Conservation (phyloP, 1,284 basidiomycete genomes). For the Cryptococcus wingfieldii region DNA sequence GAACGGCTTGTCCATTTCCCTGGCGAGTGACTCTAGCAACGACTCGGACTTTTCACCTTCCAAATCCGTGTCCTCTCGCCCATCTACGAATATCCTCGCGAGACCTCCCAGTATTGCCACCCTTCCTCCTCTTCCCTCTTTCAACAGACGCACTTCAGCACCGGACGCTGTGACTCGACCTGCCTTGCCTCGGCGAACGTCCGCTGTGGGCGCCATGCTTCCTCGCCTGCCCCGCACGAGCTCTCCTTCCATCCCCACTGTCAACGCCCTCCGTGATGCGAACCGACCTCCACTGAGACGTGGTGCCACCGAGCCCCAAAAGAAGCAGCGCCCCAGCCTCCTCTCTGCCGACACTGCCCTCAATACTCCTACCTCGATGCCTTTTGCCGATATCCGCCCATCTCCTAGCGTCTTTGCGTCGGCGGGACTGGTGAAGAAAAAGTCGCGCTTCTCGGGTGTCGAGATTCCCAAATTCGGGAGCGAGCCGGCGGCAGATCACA, state of each 20-base stretch:
- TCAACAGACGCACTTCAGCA: not conserved
- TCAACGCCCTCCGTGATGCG: not conserved
- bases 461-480: conserved; percentile 33
- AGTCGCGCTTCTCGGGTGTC: conserved; percentile 24
- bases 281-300: conserved; percentile 25
- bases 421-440: conserved; percentile 46
- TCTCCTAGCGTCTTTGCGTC: conserved; percentile 47
- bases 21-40: conserved; percentile 20
- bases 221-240: not conserved
- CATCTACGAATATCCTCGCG: not conserved
- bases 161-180: not conserved
- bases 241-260: not conserved
- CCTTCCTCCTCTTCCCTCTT: not conserved
- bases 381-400: conserved; percentile 43
- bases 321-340: conserved; percentile 1
- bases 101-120: not conserved
- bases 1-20: conserved; percentile 9
- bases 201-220: not conserved
- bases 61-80: conserved; percentile 4
- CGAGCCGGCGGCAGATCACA: conserved; percentile 16
- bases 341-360: conserved; percentile 16
- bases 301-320: conserved; percentile 34
- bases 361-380: conserved; percentile 27
- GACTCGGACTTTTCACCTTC: conserved; percentile 19
- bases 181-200: conserved; percentile 3